Conservation (phyloP, 2,329 filamentous ascomycete genomes). For the Nemania diffusa region DNA sequence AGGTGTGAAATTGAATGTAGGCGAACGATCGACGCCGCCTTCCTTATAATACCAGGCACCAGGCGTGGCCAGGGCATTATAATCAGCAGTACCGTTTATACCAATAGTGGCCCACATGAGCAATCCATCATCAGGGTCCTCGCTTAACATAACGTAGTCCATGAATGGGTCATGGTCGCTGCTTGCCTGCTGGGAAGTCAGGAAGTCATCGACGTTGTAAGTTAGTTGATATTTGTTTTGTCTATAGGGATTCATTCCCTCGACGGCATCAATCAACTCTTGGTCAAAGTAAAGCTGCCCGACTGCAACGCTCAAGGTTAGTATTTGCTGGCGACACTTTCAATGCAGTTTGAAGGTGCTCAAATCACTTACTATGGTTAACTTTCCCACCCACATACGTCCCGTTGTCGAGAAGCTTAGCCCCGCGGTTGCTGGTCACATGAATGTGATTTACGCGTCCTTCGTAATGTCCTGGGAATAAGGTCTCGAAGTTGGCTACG, state of each 20-base stretch:
- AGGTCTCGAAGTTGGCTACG: slow-evolving; percentile 54
- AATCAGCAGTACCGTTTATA: slow-evolving; percentile 54
- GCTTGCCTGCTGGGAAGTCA: slow-evolving; percentile 55
- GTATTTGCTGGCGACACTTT: neutral
- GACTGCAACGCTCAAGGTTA: slow-evolving; percentile 43
- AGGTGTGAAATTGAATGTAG: slow-evolving; percentile 35
- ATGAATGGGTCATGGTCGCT: slow-evolving; percentile 57
- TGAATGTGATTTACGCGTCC: slow-evolving; percentile 55
- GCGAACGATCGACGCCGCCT: slow-evolving; percentile 40
- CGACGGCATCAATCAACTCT: slow-evolving; percentile 60
- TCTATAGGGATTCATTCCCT: slow-evolving; percentile 58
- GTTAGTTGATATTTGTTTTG: slow-evolving; percentile 56
- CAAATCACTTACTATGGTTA: slow-evolving; percentile 54
- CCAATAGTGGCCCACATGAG: slow-evolving; percentile 63
- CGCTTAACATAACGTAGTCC: slow-evolving; percentile 67
- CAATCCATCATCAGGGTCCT: slow-evolving; percentile 59
- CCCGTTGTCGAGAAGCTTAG: slow-evolving; percentile 57
- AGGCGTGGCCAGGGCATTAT: slow-evolving; percentile 28
- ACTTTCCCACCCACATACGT: slow-evolving; percentile 60
- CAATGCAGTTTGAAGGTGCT: neutral
- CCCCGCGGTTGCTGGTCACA: slow-evolving; percentile 45
- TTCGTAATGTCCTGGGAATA: slow-evolving; percentile 59
- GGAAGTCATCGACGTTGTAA: slow-evolving; percentile 61
- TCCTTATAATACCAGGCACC: slow-evolving; percentile 41
- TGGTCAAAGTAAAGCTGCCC: slow-evolving; percentile 72